Conservation (phyloP, 257 asterid genomes). For the Solanum paucissectum region DNA sequence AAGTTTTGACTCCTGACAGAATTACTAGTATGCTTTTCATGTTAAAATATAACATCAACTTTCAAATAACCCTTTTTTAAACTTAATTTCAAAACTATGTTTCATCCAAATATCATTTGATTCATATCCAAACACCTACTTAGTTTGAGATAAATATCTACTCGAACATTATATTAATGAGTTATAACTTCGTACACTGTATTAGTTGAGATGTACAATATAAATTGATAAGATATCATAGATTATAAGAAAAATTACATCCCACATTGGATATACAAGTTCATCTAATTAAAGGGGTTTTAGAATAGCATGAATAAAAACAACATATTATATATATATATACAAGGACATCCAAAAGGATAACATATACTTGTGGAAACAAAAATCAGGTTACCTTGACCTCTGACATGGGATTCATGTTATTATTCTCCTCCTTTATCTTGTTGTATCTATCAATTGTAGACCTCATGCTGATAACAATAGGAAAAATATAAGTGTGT, state of each 20-base stretch:
- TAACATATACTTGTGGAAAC: not conserved
- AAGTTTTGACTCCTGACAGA: not conserved
- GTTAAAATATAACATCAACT: not conserved
- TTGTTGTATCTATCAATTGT: conserved; percentile 10
- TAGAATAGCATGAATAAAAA: not conserved
- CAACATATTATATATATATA: too few species aligned
- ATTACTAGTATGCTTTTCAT: not conserved
- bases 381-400: conserved; percentile 2
- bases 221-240: not conserved
- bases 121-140: not conserved
- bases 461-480: conserved; percentile 5
- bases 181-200: not conserved
- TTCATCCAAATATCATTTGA: not conserved
- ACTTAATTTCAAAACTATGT: not conserved
- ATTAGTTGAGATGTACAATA: not conserved
- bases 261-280: not conserved
- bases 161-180: not conserved
- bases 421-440: conserved; percentile 7
- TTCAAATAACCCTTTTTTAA: not conserved
- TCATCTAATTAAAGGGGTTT: not conserved
- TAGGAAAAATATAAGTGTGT: not conserved
- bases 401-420: conserved; percentile 7
- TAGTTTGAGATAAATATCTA: not conserved
- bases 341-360: not conserved
- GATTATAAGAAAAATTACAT: not conserved